Conservation (phyloP, 2,329 filamentous ascomycete genomes). For the Didymella glomerata region DNA sequence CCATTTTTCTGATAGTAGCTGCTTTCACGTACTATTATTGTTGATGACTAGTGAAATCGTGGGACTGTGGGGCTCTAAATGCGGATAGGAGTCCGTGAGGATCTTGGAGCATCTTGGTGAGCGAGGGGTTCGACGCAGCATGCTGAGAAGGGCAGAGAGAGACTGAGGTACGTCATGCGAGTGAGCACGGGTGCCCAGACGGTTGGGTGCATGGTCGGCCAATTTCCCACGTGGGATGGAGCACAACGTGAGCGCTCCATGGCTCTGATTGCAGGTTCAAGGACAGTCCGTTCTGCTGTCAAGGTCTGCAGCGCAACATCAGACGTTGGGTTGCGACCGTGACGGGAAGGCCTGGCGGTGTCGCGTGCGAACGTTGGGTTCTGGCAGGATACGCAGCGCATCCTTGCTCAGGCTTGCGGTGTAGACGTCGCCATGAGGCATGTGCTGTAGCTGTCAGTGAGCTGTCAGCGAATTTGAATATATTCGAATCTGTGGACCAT, state of each 20-base stretch:
- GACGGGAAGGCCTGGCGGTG: slow-evolving; percentile 8
- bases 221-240: slow-evolving; percentile 9
- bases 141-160: too few relatives aligned
- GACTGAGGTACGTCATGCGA: not conserved
- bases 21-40: too few relatives aligned
- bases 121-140: too few relatives aligned
- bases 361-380: slow-evolving; percentile 23
- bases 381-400: slow-evolving; percentile 1
- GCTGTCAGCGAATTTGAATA: not conserved
- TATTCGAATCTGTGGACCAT: not conserved
- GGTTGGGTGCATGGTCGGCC: slow-evolving; percentile 4
- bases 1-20: too few relatives aligned
- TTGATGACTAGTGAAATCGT: too few relatives aligned
- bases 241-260: not conserved
- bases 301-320: not conserved
- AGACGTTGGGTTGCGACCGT: slow-evolving; percentile 12
- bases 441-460: not conserved
- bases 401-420: slow-evolving; percentile 6
- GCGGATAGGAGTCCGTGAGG: too few relatives aligned
- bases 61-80: too few relatives aligned
- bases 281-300: not conserved
- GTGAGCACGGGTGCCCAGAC: slow-evolving; percentile 11
- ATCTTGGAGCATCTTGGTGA: too few relatives aligned
- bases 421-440: not conserved
- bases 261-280: not conserved